Base-by-base conservation (phyloP, 148 eudicot genomes). In the Vaccinium darrowii region DNA sequence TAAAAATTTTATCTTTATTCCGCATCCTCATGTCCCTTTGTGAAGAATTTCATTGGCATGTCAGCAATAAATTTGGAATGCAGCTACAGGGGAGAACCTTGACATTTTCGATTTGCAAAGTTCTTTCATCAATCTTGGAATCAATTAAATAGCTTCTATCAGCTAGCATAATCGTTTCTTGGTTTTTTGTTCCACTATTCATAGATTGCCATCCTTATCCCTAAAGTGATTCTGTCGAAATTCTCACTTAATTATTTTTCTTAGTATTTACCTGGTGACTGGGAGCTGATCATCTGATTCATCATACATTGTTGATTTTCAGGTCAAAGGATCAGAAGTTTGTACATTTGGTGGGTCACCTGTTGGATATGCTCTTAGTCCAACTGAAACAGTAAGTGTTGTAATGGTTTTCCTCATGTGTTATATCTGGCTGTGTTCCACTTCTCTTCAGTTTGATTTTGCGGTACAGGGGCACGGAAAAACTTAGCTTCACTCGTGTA, bases 291-390 rank as follows among this genome's bases (percentile, higher is more conserved):
- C 52, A 12, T n/a, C 53, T 21, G 4, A 25, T 47, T 25, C n/a
- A 8, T 12, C 14, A 8, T 65, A 25, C 14, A 65, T 47, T 14
- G 27, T 23, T 82, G 18, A 7, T 69, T 54, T 73, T 82, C 87
- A 97, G 99, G 99, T 97, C 58, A 94, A 90, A 94, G 99, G 99
- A 85, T 93, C 92, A 85, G 98, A 97, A 88, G 87, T 97, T 82
- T 78, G 12, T 84, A 90, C 91, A 71, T 91, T 86, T 85, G 98
- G 86, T 82, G 93, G 96, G 80, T 62, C 81, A 65, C 95, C 98
- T 56, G 95, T 97, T 84, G 98, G 91, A 84, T 97, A 95, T 88
- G 96, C 99, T 78, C 86, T 88, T 73, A 85, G 85, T 86, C 98
- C 99, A 65, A 86, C 69, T 18, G 99, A 97, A 92, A 94, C 93